These are phyloP conservation scores for Cubamyces lactineus DNA, from an alignment of 768 basidiomycete species.

Conservation along the genomic window DNA sequence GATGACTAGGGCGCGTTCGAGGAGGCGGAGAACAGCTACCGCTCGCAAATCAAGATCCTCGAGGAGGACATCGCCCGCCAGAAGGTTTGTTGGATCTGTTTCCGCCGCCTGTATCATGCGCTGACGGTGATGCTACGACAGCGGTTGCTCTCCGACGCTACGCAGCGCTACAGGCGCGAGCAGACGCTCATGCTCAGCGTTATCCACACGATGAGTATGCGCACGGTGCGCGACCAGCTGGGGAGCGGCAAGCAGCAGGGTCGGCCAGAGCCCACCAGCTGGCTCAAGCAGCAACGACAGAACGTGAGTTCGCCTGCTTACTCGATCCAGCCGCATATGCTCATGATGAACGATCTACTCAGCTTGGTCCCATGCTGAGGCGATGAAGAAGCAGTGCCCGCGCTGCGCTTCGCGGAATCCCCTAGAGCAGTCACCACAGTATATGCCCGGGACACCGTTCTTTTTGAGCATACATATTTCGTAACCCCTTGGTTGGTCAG, in stretches of 20 bases:
- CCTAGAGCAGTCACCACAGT: not conserved
- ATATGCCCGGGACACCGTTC: not conserved
- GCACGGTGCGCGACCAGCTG: slow-evolving; percentile 62
- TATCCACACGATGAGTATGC: slow-evolving; percentile 72
- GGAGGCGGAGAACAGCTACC: slow-evolving; percentile 60
- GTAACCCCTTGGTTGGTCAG: not conserved
- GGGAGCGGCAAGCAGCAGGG: slow-evolving; percentile 47
- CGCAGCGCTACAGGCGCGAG: slow-evolving; percentile 70
- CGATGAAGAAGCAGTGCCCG: slow-evolving; percentile 25
- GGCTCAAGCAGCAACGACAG: slow-evolving; percentile 70
- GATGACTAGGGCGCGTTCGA: slow-evolving; percentile 57
- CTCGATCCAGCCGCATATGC: not conserved
- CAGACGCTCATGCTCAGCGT: slow-evolving; percentile 81
- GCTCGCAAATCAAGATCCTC: slow-evolving; percentile 37
- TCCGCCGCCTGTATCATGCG: not conserved
- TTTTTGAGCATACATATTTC: not conserved
- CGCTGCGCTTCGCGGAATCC: not conserved
- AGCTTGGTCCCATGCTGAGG: slow-evolving; percentile 36
- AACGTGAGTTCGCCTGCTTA: slow-evolving; percentile 38
- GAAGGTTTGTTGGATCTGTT: slow-evolving; percentile 44
- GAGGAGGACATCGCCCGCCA: slow-evolving; percentile 46
- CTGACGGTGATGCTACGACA: slow-evolving; percentile 3
- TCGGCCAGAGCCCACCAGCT: slow-evolving; percentile 60
- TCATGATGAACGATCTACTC: not conserved
- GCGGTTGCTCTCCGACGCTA: slow-evolving; percentile 55